Conservation (phyloP, 2,329 filamentous ascomycete genomes). For the Cryphonectria naterciae region DNA sequence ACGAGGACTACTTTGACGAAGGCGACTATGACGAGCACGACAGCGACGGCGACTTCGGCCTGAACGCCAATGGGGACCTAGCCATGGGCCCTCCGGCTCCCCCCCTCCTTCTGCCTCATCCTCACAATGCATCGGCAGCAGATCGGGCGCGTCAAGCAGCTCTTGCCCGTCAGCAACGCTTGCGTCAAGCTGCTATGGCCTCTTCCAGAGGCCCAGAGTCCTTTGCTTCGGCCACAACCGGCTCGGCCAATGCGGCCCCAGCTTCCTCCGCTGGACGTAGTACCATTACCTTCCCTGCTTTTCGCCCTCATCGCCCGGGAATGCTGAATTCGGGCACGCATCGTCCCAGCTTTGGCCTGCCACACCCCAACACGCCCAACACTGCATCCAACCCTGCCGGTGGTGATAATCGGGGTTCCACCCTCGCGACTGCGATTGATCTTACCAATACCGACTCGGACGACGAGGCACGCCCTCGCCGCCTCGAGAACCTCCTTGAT, state of each 20-base stretch:
- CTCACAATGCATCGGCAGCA: conserved; percentile 25
- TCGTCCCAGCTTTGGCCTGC: conserved; percentile 9
- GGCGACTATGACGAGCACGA: background rate
- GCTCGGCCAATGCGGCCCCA: conserved; percentile 8
- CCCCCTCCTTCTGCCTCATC: background rate
- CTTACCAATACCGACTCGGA: conserved; percentile 45
- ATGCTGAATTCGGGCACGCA: conserved; percentile 31
- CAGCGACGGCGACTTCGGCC: background rate
- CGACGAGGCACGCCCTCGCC: conserved; percentile 40
- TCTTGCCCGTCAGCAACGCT: conserved; percentile 28
- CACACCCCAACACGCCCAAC: conserved; percentile 11
- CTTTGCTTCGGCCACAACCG: background rate
- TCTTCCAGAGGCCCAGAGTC: conserved; percentile 16
- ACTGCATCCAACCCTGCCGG: conserved; percentile 12
- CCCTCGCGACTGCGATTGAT: conserved; percentile 42
- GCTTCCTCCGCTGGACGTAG: conserved; percentile 6
- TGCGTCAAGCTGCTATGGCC: background rate
- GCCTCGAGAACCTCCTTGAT: conserved; percentile 41
- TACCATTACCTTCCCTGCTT: background rate
- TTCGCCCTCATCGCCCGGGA: conserved; percentile 28
- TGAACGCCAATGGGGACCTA: background rate
- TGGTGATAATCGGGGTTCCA: background rate
- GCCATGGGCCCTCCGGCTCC: background rate
- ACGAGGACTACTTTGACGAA: conserved; percentile 1
- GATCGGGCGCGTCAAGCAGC: conserved; percentile 32